phyloP scores from a whole-genome alignment of 768 basidiomycete genomes.

The Tricholoma saponaceum region DNA sequence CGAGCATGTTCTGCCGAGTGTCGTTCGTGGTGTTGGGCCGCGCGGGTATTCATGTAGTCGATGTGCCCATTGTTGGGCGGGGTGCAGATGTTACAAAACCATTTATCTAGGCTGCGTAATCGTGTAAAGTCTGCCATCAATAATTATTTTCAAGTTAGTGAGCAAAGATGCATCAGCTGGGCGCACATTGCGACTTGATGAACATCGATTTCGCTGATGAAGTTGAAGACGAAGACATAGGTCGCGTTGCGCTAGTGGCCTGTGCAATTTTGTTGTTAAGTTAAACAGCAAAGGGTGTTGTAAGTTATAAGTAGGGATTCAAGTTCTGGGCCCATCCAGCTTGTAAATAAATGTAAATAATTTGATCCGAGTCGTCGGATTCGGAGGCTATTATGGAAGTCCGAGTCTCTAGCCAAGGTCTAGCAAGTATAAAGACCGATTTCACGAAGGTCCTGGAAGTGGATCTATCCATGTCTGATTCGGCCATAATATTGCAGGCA shows the following conservation, averaged over 20 bases:
- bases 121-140: constrained; percentile 20
- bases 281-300: too few species aligned
- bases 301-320: too few species aligned
- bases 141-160: neutral
- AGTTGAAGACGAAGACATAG: constrained; percentile 9
- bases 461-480: constrained; percentile 85
- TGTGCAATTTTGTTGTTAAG: too few species aligned
- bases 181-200: constrained; percentile 12
- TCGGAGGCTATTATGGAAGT: too few species aligned
- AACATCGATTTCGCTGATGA: constrained; percentile 8
- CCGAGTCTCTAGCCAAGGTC: too few species aligned
- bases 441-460: constrained; percentile 55
- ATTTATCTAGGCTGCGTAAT: constrained; percentile 19
- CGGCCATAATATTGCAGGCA: constrained; percentile 67
- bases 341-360: too few species aligned
- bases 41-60: constrained; percentile 18
- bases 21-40: constrained; percentile 24
- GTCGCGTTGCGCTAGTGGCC: neutral
- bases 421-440: neutral
- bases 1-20: constrained; percentile 14
- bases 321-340: too few species aligned
- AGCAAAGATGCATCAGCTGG: neutral
- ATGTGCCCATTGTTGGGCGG: constrained; percentile 36
- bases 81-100: constrained; percentile 39
- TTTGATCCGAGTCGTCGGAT: too few species aligned